Evolutionary conservation across 2,329 filamentous ascomycete genomes (phyloP).

Genomic region (Lecanicillium sp.): DNA sequence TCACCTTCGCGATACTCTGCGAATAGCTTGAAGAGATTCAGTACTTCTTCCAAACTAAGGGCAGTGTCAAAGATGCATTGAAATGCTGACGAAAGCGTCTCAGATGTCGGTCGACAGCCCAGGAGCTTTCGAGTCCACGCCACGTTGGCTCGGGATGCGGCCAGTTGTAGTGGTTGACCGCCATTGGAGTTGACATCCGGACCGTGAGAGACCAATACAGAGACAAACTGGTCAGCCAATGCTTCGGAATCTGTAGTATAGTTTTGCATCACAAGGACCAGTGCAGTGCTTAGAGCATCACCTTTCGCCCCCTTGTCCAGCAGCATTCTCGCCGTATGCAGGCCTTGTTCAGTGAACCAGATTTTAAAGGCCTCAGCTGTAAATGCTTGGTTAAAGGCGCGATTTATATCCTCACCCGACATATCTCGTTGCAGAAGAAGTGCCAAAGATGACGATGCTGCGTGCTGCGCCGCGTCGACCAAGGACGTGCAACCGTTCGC

Average conservation of each 20-base stretch:
- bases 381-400: slow-evolving; percentile 38
- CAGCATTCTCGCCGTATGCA: slow-evolving; percentile 38
- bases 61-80: slow-evolving; percentile 47
- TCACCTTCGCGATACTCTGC: slow-evolving; percentile 40
- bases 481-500: slow-evolving; percentile 45
- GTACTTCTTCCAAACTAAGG: slow-evolving; percentile 39
- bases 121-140: slow-evolving; percentile 44
- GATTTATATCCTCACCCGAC: slow-evolving; percentile 33
- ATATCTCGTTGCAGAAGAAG: slow-evolving; percentile 35
- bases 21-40: slow-evolving; percentile 45
- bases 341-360: slow-evolving; percentile 41
- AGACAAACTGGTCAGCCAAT: slow-evolving; percentile 38
- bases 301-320: slow-evolving; percentile 41
- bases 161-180: slow-evolving; percentile 46
- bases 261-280: slow-evolving; percentile 38
- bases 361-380: slow-evolving; percentile 26
- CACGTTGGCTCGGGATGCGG: slow-evolving; percentile 42
- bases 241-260: slow-evolving; percentile 28
- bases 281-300: slow-evolving; percentile 34
- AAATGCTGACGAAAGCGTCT: slow-evolving; percentile 45
- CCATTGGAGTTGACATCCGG: slow-evolving; percentile 42
- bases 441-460: slow-evolving; percentile 29
- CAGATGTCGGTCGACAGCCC: slow-evolving; percentile 38
- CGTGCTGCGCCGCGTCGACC: slow-evolving; percentile 36
- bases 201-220: slow-evolving; percentile 27